Percentiles rank a stretch among this genome's conserved stretches.
Conservation (phyloP, 73 alveolate genomes). For the Blepharisma japonicum region DNA sequence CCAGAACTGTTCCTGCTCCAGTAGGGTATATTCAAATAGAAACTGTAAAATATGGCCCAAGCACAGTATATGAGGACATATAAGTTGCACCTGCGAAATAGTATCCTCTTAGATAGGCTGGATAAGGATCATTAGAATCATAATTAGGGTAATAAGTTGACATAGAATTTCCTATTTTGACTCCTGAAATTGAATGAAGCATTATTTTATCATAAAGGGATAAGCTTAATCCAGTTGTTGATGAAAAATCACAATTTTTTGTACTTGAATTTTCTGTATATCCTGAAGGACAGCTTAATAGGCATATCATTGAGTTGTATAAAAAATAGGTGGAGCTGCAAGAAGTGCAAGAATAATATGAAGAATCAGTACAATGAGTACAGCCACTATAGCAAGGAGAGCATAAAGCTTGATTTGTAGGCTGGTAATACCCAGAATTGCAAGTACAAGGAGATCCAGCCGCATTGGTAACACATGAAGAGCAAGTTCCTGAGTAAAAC, state of each 20-base stretch:
- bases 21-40: no score
- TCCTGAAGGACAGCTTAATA: slow-evolving; percentile 2
- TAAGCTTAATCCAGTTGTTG: neutral
- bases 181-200: neutral
- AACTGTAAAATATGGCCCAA: no score
- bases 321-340: slow-evolving; percentile 7
- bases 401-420: neutral
- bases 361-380: neutral
- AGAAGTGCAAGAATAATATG: neutral
- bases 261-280: slow-evolving; percentile 7
- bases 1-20: no score
- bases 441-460: slow-evolving; percentile 15
- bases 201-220: neutral
- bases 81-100: neutral
- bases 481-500: neutral
- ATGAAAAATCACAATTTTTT: neutral
- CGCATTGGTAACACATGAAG: neutral
- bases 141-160: neutral
- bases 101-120: neutral
- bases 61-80: neutral
- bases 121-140: slow-evolving; percentile 21
- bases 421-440: neutral
- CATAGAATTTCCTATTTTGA: neutral
- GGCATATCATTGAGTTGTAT: neutral
- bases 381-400: slow-evolving; percentile 8